Percentiles rank a stretch among this genome's conserved stretches.
Conservation (phyloP, 1,284 basidiomycete genomes). For the Austroboletus sp. region DNA sequence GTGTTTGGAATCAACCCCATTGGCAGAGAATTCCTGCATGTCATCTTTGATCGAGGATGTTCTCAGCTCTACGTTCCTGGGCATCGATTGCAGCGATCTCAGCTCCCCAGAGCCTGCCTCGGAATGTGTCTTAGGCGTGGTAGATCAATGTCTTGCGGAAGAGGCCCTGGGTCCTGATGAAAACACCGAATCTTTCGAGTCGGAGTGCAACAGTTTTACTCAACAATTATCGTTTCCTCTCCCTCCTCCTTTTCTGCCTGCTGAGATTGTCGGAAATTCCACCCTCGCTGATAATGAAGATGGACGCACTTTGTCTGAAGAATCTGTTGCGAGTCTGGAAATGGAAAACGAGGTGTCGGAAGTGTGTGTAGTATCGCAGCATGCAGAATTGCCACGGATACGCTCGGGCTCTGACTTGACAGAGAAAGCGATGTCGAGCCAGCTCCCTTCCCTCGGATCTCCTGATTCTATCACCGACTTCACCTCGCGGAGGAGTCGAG, state of each 20-base stretch:
- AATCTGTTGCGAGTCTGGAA: not conserved
- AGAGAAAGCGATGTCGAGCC: slow-evolving; percentile 12
- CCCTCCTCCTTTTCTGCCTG: slow-evolving; percentile 9
- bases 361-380: not conserved
- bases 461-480: slow-evolving; percentile 1
- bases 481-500: slow-evolving; percentile 21
- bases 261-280: slow-evolving; percentile 6
- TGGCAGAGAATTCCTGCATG: not conserved
- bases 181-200: not conserved
- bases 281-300: not conserved
- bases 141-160: not conserved
- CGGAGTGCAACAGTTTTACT: slow-evolving; percentile 1
- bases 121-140: not conserved
- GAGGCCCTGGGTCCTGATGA: not conserved
- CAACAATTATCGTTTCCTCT: slow-evolving; percentile 20
- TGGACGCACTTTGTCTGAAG: not conserved
- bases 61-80: not conserved
- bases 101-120: not conserved
- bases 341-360: not conserved
- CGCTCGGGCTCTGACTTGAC: slow-evolving; percentile 10
- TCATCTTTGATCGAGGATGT: not conserved
- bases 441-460: slow-evolving; percentile 2
- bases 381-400: slow-evolving; percentile 3
- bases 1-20: not conserved
- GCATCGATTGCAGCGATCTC: not conserved